Evolutionary conservation across 371 early-diverging fungal species (phyloP), one percentile per base, ranked within the genome.

Genomic region (Mortierella sp.): DNA sequence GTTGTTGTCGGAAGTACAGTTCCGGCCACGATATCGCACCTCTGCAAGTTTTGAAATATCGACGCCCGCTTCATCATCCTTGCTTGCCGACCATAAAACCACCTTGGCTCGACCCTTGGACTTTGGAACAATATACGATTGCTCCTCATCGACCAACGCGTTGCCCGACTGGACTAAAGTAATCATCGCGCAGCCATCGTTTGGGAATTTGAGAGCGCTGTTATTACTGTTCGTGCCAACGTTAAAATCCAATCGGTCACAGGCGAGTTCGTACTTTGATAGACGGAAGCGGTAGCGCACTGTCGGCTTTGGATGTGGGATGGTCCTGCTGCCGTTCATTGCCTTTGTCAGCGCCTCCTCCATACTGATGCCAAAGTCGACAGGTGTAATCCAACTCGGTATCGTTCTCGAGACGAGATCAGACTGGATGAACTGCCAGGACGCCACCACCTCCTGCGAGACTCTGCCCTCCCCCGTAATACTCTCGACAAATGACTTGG

Each of bases 31-130:
- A 43, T 46, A 31, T 24, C n/a, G 13, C 14, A 50, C 50, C 50
- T 50, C 2, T 50, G 16, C 13, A 50, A 0, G 0, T 50, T 10
- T 16, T 50, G 50, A 11, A 16, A 50, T 16, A 16, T 16, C 16
- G 16, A 11, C 19, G 21, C n/a, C 59, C 3, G 34, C 46, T 16
- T 26, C 11, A 37, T 48, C 19, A 43, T 28, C 1, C 3, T 5
- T 26, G 51, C 50, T 50, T 28, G 3, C 40, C 26, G 55, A 40
- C 19, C 44, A 71, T 1, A 70, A 26, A 50, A 70, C 71, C 10
- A 70, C 57, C 51, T 76, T 76, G 43, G 55, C 71, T 55, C 46
- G 54, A 21, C 71, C 76, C 43, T 46, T 70, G 71, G 57, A 57
- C 16, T 21, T 19, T 43, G 53, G 76, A 48, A 71, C 31, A 31